Evolutionary conservation across 495 filamentous ascomycete genomes (phyloP), one percentile per base, ranked within the genome.

Genomic region (Xylaria longipes): DNA sequence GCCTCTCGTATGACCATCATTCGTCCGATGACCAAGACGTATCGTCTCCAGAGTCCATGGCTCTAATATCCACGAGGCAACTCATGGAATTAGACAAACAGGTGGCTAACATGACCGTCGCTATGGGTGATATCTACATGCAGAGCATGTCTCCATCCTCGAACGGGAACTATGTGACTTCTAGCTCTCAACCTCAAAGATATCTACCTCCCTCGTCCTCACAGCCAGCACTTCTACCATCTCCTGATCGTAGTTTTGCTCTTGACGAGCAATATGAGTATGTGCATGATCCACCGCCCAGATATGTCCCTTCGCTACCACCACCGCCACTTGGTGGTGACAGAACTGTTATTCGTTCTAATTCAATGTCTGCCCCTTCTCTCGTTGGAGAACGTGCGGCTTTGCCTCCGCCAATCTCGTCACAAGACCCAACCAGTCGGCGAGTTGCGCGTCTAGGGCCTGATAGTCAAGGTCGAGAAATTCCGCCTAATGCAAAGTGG

Each of bases 401-500:
- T n/a, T 58, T 52, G 43, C 67, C 46, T 35, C 62, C 60, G 31
- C 37, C 56, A 46, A 57, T 46, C 1, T 35, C 57, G 9, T 64
- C 68, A 27, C 72, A 2, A 68, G 64, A 17, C n/a, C 46, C 45
- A 65, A 7, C 41, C 63, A 74, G 64, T 72, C 69, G 67, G 45
- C 70, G 73, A 15, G 54, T 15, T 48, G 68, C 72, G 22, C 73
- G 73, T 20, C 74, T 88, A 1, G 85, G 80, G 1, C 87, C 86
- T 1, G 88, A 90, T 67, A 80, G 83, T 45, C 77, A 81, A 17
- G 88, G 87, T 17, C 84, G 86, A 43, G 88, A 88, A 43, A 92
- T 93, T 41, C 89, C 90, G 0, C 80, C 87, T 5, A 87, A 90
- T 52, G 91, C 91, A 0, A 89, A 87, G 33, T 93, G 91, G 91